Percentiles rank a stretch among this genome's conserved stretches.
These are phyloP conservation scores for Cladosporium colombiae DNA, from an alignment of 2,329 filamentous ascomycete genomes.

Conservation along the genomic window DNA sequence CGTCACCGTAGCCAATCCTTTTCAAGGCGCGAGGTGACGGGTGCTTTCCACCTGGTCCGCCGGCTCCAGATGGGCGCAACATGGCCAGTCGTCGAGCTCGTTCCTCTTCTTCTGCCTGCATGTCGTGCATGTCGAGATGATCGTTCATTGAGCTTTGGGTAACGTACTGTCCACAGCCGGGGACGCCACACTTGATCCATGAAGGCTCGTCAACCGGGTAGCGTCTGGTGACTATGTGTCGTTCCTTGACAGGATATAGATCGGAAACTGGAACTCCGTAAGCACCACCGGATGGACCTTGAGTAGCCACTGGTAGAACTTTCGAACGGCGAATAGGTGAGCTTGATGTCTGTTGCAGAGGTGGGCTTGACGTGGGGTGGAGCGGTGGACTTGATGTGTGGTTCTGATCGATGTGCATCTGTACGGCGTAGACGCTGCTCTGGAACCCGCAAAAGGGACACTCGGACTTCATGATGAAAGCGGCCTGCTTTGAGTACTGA, in stretches of 20 bases:
- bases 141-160: neutral
- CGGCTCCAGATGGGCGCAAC: neutral
- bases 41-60: neutral
- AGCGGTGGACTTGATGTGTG: neutral
- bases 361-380: neutral
- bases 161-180: conserved; percentile 7
- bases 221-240: conserved; percentile 1
- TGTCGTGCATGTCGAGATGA: conserved; percentile 13
- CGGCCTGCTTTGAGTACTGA: neutral
- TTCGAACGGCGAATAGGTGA: neutral
- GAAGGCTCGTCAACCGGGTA: neutral
- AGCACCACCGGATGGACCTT: neutral
- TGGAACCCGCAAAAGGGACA: conserved; percentile 4
- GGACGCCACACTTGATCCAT: conserved; percentile 8
- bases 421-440: neutral
- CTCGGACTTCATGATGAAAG: neutral
- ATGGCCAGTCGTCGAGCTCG: neutral
- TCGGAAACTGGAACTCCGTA: neutral
- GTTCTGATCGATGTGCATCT: conserved; percentile 6
- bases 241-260: neutral
- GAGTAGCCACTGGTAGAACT: neutral
- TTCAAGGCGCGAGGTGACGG: neutral
- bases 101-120: conserved; percentile 1
- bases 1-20: neutral
- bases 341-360: neutral